A percentile compares a stretch with the other conserved stretches of the same genome.
phyloP scores from a whole-genome alignment of 495 filamentous ascomycete genomes.

The Talaromyces ruber region DNA sequence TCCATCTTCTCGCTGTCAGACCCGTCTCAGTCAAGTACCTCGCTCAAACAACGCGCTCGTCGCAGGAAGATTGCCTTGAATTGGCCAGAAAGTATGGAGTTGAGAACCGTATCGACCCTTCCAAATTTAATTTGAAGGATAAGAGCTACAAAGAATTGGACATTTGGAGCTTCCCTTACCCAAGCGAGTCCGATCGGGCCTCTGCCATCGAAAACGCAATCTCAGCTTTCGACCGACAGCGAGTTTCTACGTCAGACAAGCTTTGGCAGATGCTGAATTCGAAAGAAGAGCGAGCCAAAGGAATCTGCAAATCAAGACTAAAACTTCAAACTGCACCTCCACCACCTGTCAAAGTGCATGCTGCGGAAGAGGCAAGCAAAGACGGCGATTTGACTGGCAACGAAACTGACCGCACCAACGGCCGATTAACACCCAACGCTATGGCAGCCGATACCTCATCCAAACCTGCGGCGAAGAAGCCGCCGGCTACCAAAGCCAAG shows the following conservation, averaged over 20 bases:
- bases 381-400: constrained; percentile 33
- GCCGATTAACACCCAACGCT: constrained; percentile 24
- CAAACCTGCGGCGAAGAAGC: constrained; percentile 54
- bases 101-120: constrained; percentile 49
- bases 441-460: constrained; percentile 41
- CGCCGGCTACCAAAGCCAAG: constrained; percentile 49
- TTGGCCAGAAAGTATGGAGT: constrained; percentile 47
- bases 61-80: constrained; percentile 47
- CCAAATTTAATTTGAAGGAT: constrained; percentile 62
- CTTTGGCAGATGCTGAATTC: constrained; percentile 76
- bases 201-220: constrained; percentile 80
- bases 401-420: constrained; percentile 46
- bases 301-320: constrained; percentile 69
- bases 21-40: constrained; percentile 52
- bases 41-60: constrained; percentile 43
- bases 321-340: constrained; percentile 47
- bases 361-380: constrained; percentile 38
- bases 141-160: constrained; percentile 75
- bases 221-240: constrained; percentile 67
- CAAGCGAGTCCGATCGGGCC: constrained; percentile 57
- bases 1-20: constrained; percentile 63
- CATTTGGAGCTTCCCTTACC: constrained; percentile 69
- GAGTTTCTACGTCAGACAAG: constrained; percentile 61
- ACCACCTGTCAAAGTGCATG: constrained; percentile 50
- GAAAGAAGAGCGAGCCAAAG: constrained; percentile 67